Conservation (phyloP, 805 yeast species). For the Cyberlindnera mycetangii region DNA sequence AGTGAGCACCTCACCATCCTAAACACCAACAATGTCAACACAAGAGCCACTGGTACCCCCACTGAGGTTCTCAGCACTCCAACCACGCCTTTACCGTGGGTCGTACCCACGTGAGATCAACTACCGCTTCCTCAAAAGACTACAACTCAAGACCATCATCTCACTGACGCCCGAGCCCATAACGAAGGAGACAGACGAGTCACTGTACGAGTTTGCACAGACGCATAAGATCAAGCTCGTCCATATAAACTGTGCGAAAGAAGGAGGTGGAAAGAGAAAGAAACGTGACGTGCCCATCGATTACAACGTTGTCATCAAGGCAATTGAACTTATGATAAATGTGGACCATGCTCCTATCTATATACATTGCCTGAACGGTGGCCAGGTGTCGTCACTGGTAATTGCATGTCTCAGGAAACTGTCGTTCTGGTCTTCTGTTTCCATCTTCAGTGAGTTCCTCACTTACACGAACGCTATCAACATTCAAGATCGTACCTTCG, state of each 20-base stretch:
- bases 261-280: conserved; percentile 59
- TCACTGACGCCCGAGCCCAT: conserved; percentile 80
- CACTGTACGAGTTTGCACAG: conserved; percentile 49
- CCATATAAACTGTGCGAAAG: conserved; percentile 64
- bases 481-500: conserved; percentile 77
- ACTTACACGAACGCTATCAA: conserved; percentile 75
- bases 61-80: conserved; percentile 68
- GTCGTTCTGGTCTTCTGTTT: conserved; percentile 84
- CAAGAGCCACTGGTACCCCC: conserved; percentile 58
- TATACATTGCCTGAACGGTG: conserved; percentile 87
- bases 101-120: conserved; percentile 82
- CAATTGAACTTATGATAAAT: conserved; percentile 61
- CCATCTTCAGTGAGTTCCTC: conserved; percentile 82
- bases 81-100: conserved; percentile 73
- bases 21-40: not conserved
- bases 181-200: conserved; percentile 47
- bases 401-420: conserved; percentile 83
- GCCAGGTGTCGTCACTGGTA: conserved; percentile 78
- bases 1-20: no score
- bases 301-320: conserved; percentile 54
- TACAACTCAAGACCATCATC: conserved; percentile 67
- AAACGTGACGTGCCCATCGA: conserved; percentile 82
- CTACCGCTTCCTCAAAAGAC: conserved; percentile 59
- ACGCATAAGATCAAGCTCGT: conserved; percentile 54
- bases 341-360: conserved; percentile 65